phyloP scores from a whole-genome alignment of 345 rosid species.

The Ricinus communis region DNA sequence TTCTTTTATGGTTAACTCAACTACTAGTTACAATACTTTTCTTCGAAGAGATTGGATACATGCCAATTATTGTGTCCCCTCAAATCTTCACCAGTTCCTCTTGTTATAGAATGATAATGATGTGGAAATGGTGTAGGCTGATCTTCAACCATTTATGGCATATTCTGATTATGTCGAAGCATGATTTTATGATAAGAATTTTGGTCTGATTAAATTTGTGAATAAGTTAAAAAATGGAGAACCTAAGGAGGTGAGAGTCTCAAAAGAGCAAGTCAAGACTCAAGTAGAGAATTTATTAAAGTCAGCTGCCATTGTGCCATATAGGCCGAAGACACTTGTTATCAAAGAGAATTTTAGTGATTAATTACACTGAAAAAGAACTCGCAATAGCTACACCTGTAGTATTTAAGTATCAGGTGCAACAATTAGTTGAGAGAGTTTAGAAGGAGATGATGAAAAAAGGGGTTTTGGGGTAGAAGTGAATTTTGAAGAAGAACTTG shows the following conservation, averaged over 20 bases:
- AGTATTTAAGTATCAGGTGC: not conserved
- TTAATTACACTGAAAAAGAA: not conserved
- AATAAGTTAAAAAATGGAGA: not conserved
- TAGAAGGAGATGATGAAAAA: not conserved
- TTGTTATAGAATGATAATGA: conserved; percentile 5
- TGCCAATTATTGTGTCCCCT: conserved; percentile 8
- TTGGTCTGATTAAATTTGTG: not conserved
- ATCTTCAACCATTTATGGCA: not conserved
- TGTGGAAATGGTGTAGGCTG: not conserved
- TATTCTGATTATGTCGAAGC: not conserved
- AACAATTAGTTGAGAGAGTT: not conserved
- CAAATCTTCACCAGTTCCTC: conserved; percentile 1
- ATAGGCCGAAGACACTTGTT: not conserved
- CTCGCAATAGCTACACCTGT: not conserved
- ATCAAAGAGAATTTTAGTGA: not conserved
- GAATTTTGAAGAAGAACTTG: not conserved
- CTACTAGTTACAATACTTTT: not conserved
- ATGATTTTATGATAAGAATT: not conserved
- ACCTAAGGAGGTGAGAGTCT: not conserved
- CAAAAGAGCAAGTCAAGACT: too few relatives aligned
- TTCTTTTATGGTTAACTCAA: not conserved
- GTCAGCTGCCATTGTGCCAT: not conserved
- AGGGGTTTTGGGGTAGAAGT: not conserved
- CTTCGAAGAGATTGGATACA: conserved; percentile 9
- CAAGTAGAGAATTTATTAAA: too few relatives aligned